These are phyloP conservation scores for Daldinia vernicosa DNA, from an alignment of 495 filamentous ascomycete species.

Conservation along the genomic window DNA sequence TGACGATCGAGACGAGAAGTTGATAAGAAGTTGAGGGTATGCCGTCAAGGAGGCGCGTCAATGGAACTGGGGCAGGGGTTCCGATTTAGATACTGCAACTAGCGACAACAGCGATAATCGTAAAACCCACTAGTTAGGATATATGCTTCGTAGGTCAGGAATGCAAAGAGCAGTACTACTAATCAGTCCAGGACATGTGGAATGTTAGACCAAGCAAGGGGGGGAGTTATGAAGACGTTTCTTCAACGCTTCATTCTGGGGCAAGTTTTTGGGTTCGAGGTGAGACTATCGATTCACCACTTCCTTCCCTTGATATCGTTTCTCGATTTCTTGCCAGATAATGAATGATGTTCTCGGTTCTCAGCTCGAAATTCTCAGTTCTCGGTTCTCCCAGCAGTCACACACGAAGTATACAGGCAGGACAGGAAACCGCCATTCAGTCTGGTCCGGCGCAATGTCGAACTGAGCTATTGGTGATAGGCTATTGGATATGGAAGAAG, in stretches of 20 bases:
- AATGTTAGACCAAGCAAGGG: conserved; percentile 49
- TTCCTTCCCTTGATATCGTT: conserved; percentile 28
- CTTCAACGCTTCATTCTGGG: conserved; percentile 43
- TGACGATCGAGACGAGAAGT: neutral
- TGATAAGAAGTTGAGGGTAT: neutral
- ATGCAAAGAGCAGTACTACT: conserved; percentile 37
- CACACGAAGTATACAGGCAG: conserved; percentile 6
- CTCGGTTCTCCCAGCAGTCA: conserved; percentile 24
- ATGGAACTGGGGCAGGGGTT: neutral
- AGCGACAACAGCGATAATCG: conserved; percentile 26
- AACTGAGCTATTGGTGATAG: conserved; percentile 21
- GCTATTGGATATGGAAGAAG: neutral
- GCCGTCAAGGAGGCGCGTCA: neutral
- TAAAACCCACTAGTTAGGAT: conserved; percentile 14
- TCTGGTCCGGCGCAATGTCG: conserved; percentile 25
- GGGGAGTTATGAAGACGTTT: conserved; percentile 30
- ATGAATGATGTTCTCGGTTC: neutral
- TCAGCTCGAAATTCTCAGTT: neutral
- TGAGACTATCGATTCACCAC: conserved; percentile 29
- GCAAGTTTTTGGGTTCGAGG: conserved; percentile 26
- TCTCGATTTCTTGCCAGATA: neutral
- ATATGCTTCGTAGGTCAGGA: conserved; percentile 28
- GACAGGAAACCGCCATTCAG: conserved; percentile 29
- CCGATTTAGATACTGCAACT: conserved; percentile 6
- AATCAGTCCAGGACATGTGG: conserved; percentile 40